Evolutionary conservation across 352 stramenopile species (phyloP).

Genomic region (Phytophthora podocarpi): DNA sequence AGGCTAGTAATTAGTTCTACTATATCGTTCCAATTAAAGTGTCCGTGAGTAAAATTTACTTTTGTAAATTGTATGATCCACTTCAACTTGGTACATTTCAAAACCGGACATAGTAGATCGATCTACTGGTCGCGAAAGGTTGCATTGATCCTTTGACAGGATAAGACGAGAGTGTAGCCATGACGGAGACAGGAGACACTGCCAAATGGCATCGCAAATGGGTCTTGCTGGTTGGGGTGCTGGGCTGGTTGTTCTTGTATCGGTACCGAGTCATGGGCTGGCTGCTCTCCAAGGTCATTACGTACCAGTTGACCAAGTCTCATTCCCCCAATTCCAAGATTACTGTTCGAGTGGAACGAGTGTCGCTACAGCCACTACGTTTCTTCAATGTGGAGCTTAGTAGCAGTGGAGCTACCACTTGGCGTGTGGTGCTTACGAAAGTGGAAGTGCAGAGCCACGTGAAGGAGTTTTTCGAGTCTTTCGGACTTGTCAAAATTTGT

Average conservation of each 20-base stretch:
- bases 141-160: constrained; percentile 5
- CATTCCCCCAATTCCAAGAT: constrained; percentile 7
- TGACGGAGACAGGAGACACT: constrained; percentile 24
- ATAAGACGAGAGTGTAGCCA: constrained; percentile 14
- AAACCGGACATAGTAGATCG: constrained; percentile 19
- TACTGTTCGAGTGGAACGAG: constrained; percentile 46
- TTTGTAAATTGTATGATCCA: background rate
- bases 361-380: constrained; percentile 49
- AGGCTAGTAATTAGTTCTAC: constrained; percentile 9
- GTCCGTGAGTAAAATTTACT: background rate
- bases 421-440: constrained; percentile 50
- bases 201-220: constrained; percentile 69
- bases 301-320: constrained; percentile 42
- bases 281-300: constrained; percentile 49
- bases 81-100: constrained; percentile 18
- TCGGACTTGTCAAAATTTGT: constrained; percentile 75
- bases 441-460: constrained; percentile 58
- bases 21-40: constrained; percentile 21
- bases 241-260: constrained; percentile 59
- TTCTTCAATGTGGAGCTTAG: constrained; percentile 56
- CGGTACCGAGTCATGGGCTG: constrained; percentile 61
- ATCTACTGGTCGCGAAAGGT: constrained; percentile 27
- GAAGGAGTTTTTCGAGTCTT: constrained; percentile 73
- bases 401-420: constrained; percentile 25
- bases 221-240: constrained; percentile 41